Conservation (phyloP, 495 filamentous ascomycete genomes). For the Penicillium chermesinum region DNA sequence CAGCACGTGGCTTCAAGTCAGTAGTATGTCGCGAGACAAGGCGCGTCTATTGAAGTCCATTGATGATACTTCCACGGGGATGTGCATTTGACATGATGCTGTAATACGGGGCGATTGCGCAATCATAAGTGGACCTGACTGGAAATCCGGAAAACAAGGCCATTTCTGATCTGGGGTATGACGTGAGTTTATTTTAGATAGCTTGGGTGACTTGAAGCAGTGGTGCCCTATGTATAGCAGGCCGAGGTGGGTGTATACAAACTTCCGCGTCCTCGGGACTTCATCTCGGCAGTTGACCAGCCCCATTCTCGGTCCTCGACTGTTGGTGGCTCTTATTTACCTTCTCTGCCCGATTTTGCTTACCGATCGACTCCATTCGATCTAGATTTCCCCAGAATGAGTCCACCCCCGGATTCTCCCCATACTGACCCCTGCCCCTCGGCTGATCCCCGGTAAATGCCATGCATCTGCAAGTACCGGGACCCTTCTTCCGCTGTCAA, state of each 20-base stretch:
- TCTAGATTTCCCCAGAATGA: no score
- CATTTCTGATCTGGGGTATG: no score
- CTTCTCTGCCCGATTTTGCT: no score
- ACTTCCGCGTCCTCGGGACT: background rate
- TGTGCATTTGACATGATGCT: no score
- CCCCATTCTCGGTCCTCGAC: background rate
- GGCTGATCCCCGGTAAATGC: background rate
- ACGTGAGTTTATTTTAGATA: no score
- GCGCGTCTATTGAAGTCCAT: no score
- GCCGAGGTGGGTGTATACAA: background rate
- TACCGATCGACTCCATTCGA: no score
- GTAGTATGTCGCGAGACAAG: no score
- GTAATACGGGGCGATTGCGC: background rate
- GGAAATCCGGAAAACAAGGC: no score
- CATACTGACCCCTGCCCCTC: background rate
- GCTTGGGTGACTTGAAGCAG: background rate
- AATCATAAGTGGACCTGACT: background rate
- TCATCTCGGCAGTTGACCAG: constrained; percentile 11
- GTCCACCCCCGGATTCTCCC: background rate
- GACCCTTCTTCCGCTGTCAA: background rate
- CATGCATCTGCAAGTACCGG: background rate
- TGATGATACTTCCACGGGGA: no score
- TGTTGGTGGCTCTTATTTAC: background rate
- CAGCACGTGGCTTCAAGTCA: no score
- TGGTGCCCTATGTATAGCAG: background rate